Percentiles rank a stretch among this genome's conserved stretches.
These are phyloP conservation scores for Kwoniella sp. DNA, from an alignment of 768 basidiomycete genomes.

Conservation along the genomic window DNA sequence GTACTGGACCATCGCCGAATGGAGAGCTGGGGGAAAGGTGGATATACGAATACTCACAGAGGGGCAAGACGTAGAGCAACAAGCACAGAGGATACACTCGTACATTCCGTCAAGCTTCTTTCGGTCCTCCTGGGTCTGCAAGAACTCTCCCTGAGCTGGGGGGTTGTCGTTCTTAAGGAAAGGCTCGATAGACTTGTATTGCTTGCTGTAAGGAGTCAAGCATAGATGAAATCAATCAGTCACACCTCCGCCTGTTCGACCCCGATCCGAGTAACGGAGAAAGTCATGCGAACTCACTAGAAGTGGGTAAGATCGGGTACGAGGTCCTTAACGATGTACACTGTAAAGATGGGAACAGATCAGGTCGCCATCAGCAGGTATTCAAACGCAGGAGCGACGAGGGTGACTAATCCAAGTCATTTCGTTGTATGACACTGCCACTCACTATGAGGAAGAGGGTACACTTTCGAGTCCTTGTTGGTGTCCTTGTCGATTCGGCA, in stretches of 20 bases:
- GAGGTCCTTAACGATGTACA: slow-evolving; percentile 99
- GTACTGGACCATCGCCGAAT: too few species aligned
- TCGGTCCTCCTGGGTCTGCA: slow-evolving; percentile 88
- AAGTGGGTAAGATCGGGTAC: slow-evolving; percentile 65
- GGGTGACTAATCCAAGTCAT: not conserved
- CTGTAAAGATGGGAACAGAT: slow-evolving; percentile 58
- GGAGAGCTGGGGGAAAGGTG: too few species aligned
- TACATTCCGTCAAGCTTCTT: slow-evolving; percentile 96
- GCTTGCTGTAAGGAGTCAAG: slow-evolving; percentile 72
- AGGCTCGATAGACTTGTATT: slow-evolving; percentile 99
- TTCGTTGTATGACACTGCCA: too few species aligned
- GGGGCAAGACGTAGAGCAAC: slow-evolving; percentile 97
- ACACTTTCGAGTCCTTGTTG: slow-evolving; percentile 80
- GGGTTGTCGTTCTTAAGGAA: slow-evolving; percentile 92
- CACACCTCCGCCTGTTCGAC: not conserved
- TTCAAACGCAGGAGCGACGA: too few species aligned
- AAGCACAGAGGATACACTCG: slow-evolving; percentile 81
- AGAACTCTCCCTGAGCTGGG: slow-evolving; percentile 75
- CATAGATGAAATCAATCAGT: slow-evolving; percentile 55
- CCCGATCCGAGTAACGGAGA: not conserved
- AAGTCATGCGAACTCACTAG: slow-evolving; percentile 28
- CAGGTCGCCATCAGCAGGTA: slow-evolving; percentile 10
- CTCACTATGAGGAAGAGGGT: slow-evolving; percentile 95
- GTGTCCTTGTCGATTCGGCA: slow-evolving; percentile 85
- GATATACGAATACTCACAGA: slow-evolving; percentile 61